These are phyloP conservation scores for Backusella tarrabulga DNA, from an alignment of 192 early-diverging fungal species.

Conservation along the genomic window DNA sequence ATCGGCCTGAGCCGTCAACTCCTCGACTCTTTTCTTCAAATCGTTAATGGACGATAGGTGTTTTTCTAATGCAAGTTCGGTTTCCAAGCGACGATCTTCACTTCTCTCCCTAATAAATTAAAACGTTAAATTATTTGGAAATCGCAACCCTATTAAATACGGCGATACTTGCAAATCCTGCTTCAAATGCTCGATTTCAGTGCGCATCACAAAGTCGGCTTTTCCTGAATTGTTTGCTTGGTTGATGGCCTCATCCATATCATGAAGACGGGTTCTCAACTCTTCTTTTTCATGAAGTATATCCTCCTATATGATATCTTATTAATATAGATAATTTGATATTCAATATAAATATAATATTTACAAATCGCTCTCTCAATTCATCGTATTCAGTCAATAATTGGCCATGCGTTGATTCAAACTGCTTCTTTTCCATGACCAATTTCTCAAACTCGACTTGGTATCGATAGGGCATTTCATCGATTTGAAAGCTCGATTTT, in stretches of 20 bases:
- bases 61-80: conserved; percentile 59
- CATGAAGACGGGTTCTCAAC: conserved; percentile 67
- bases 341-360: not conserved
- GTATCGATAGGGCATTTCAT: conserved; percentile 21
- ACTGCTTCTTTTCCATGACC: conserved; percentile 58
- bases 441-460: conserved; percentile 47
- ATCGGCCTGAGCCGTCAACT: conserved; percentile 65
- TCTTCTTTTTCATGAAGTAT: conserved; percentile 70
- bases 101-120: conserved; percentile 60
- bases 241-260: conserved; percentile 74
- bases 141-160: not conserved
- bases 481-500: not conserved
- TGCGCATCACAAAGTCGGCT: conserved; percentile 79
- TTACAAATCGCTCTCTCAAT: conserved; percentile 43
- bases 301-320: conserved; percentile 59
- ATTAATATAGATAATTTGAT: no score
- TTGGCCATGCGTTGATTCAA: conserved; percentile 51
- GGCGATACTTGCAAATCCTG: conserved; percentile 66
- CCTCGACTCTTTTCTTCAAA: conserved; percentile 46
- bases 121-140: not conserved
- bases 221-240: conserved; percentile 74
- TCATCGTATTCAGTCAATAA: conserved; percentile 51
- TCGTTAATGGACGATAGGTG: conserved; percentile 63
- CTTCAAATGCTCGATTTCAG: conserved; percentile 87
- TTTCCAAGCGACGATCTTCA: conserved; percentile 70